A percentile compares a stretch with the other conserved stretches of the same genome.
These are phyloP conservation scores for Rosa chinensis DNA, from an alignment of 306 rosid species.

Conservation along the genomic window DNA sequence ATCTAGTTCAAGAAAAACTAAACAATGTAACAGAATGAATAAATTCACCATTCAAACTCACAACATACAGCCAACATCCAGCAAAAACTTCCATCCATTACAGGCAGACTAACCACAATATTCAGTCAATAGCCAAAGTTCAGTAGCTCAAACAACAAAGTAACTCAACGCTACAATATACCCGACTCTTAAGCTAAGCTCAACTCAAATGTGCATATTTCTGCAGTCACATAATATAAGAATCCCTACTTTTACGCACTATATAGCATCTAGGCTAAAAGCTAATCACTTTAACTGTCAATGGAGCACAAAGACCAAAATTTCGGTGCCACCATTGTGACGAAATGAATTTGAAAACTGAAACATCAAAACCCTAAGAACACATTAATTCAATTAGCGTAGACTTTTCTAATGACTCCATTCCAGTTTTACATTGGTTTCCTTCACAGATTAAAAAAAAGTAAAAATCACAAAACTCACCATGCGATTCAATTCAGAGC, in stretches of 20 bases:
- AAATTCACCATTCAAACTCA: background rate
- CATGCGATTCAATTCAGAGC: conserved; percentile 6
- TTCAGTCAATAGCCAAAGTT: background rate
- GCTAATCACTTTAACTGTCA: background rate
- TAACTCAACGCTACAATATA: background rate
- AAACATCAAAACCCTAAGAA: background rate
- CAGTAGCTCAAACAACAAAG: background rate
- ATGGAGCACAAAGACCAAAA: background rate
- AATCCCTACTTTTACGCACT: background rate
- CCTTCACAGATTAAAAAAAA: background rate
- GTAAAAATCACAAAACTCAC: background rate
- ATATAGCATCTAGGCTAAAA: background rate
- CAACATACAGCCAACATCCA: background rate
- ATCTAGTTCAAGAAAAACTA: conserved; percentile 38
- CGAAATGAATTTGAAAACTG: background rate
- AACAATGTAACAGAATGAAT: background rate
- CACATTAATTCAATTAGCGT: background rate
- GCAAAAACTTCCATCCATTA: background rate
- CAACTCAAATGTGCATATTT: background rate
- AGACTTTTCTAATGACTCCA: background rate
- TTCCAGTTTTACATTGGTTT: background rate
- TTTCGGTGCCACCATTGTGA: background rate
- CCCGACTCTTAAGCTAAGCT: background rate
- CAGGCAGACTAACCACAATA: background rate
- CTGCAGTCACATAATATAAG: background rate